Percentiles rank a stretch among this genome's conserved stretches.
Evolutionary conservation across 805 yeast species (phyloP).

Genomic region (Zygoascus bituminiphila): DNA sequence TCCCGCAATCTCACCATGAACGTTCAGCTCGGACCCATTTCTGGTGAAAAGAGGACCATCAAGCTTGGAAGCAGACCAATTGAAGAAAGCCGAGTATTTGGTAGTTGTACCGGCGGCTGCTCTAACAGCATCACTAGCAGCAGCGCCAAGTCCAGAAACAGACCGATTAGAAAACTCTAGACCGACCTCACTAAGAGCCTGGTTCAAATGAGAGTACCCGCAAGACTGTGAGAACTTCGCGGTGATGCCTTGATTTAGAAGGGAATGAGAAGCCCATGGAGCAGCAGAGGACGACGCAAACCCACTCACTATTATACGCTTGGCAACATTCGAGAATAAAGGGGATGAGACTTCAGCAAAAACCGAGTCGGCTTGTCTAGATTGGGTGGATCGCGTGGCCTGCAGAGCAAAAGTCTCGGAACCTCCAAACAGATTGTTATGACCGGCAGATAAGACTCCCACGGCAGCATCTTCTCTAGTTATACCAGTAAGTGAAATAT

Average conservation of each 20-base stretch:
- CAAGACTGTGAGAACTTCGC: conserved; percentile 33
- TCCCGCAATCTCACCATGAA: conserved; percentile 30
- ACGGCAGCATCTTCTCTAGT: conserved; percentile 16
- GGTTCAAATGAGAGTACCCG: conserved; percentile 1
- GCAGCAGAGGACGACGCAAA: conserved; percentile 41
- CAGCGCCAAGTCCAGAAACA: conserved; percentile 38
- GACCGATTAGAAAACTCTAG: conserved; percentile 49
- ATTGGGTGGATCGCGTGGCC: conserved; percentile 38
- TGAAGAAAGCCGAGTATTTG: conserved; percentile 45
- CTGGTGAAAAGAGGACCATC: conserved; percentile 32
- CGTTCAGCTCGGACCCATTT: conserved; percentile 33
- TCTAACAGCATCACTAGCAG: conserved; percentile 54
- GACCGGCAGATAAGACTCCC: conserved; percentile 39
- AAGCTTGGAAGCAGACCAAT: conserved; percentile 35
- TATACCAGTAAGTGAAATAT: conserved; percentile 3
- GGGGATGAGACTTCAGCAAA: conserved; percentile 43
- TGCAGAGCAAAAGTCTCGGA: conserved; percentile 47
- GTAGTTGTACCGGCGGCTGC: conserved; percentile 53
- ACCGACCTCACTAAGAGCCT: conserved; percentile 38
- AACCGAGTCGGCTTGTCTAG: conserved; percentile 42
- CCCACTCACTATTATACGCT: conserved; percentile 44
- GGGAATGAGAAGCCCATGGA: conserved; percentile 47
- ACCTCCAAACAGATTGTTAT: conserved; percentile 49
- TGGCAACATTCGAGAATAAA: conserved; percentile 39
- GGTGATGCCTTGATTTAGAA: conserved; percentile 37